Base-by-base conservation (phyloP, 2,329 filamentous ascomycete species). In the Ophiostoma fasciatum region DNA sequence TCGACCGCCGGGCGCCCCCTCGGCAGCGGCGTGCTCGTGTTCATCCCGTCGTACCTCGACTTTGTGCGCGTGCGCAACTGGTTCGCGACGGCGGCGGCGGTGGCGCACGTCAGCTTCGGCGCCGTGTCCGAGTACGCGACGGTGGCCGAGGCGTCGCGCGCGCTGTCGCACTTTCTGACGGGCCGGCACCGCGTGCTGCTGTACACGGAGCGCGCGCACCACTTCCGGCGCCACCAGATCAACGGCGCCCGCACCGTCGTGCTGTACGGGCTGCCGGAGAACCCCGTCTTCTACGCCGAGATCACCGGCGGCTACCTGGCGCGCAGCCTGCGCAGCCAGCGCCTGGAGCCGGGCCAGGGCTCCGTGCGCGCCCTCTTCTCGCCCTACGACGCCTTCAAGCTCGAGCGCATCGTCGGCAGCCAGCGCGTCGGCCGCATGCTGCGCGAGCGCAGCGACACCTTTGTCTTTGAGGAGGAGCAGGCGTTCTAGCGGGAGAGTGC, bases 171-270 rank as follows among this genome's bases (percentile, higher is more conserved):
- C 53, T 96, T 98, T 58, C 62, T 84, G 45, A 80, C 65, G 27
- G 90, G 87, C 5, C 69, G 85, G 13, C 82, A 94, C 52, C 74
- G 74, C 15, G 69, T 96, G 14, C 59, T 98, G 27, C 63, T 98
- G 13, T 98, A 96, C 59, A 92, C 87, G 2, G 88, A 93, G 55
- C 77, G 90, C 40, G 82, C 87, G n/a, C 90, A 98, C 58, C 90
- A 98, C 57, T 96, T 96, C 65, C 75, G 84, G 33, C 71, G 90
- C n/a, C 85, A 90, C 51, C 71, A 73, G 46, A 67, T 98, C 36
- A 71, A 74, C 25, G 90, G 90, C 17, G 84, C 90, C 12, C 78
- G 77, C 54, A 68, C 77, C 28, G 71, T 96, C n/a, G 68, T 94
- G 35, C 79, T 94, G 64, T 48, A 96, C 54, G 81, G 78, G 1